Conservation (phyloP, 495 filamentous ascomycete genomes). For the Neohortaea acidophila region DNA sequence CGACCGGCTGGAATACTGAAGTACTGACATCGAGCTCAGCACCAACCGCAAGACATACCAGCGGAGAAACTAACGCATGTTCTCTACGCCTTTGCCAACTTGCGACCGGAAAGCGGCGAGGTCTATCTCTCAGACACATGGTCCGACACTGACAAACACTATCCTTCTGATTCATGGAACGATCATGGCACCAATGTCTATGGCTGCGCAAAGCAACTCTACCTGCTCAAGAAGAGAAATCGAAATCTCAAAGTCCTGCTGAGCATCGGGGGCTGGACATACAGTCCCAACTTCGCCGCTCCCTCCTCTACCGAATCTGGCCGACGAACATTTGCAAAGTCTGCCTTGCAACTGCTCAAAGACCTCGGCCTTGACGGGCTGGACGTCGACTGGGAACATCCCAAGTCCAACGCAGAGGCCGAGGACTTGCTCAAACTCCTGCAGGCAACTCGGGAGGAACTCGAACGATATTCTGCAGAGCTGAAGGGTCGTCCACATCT, state of each 20-base stretch:
- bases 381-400: conserved; percentile 60
- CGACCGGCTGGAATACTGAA: no score
- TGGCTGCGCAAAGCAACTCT: conserved; percentile 87
- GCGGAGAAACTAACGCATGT: conserved; percentile 81
- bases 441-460: conserved; percentile 43
- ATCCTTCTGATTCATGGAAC: conserved; percentile 59
- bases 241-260: conserved; percentile 82
- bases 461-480: conserved; percentile 45
- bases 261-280: conserved; percentile 94
- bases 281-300: conserved; percentile 67
- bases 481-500: conserved; percentile 39
- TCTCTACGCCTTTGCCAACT: conserved; percentile 79
- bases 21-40: no score
- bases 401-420: conserved; percentile 42
- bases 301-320: conserved; percentile 52
- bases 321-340: conserved; percentile 50
- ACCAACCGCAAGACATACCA: conserved; percentile 76
- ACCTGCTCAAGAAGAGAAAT: conserved; percentile 74
- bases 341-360: conserved; percentile 48
- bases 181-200: conserved; percentile 47
- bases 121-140: conserved; percentile 73
- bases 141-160: conserved; percentile 78
- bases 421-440: conserved; percentile 57
- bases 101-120: conserved; percentile 58
- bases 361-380: conserved; percentile 49